Evolutionary conservation across 768 basidiomycete genomes (phyloP), one percentile per base, ranked within the genome.

Genomic region (Panellus pusillus): DNA sequence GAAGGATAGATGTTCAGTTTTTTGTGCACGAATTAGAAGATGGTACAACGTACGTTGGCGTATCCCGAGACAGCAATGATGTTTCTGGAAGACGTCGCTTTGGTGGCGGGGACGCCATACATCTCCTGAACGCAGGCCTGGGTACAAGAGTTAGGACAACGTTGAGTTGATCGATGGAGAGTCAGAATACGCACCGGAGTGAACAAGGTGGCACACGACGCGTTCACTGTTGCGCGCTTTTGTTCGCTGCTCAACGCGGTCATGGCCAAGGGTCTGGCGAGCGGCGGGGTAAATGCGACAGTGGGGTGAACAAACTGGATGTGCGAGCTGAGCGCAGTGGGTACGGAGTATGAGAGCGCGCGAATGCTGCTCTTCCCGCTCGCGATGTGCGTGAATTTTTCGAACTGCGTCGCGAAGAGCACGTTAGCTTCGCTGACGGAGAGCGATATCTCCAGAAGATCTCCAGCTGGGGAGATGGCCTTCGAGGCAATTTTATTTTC

Each of bases 241-340:
- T 31, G 20, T 28, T 44, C 43, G 9, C 7, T 35, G 9, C 37
- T 45, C 38, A 46, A 15, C 9, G 32, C 44, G 13, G 48, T 39
- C 15, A 52, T 27, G 1, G 43, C n/a, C 2, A 50, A 32, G 9
- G 17, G 7, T 1, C 49, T 38, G 35, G 20, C 15, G 36, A 52
- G 29, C 12, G 57, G 52, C 27, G 51, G 47, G 0, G 44, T 13
- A 35, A 59, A 59, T 17, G 52, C 36, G 17, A 49, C 18, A 9
- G 52, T 58, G 1, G 80, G 79, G 39, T 79, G 77, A 17, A 81
- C 65, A 31, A 78, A 63, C 15, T 78, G 76, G 45, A 81, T 58
- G 55, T 81, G 78, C 12, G 63, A 35, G 32, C 32, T 35, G 32
- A 35, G 32, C 11, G 32, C 50, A 38, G 51, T 24, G 0, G 38